phyloP scores from a whole-genome alignment of 179 eudicot species.

The Amaranthus tricolor region DNA sequence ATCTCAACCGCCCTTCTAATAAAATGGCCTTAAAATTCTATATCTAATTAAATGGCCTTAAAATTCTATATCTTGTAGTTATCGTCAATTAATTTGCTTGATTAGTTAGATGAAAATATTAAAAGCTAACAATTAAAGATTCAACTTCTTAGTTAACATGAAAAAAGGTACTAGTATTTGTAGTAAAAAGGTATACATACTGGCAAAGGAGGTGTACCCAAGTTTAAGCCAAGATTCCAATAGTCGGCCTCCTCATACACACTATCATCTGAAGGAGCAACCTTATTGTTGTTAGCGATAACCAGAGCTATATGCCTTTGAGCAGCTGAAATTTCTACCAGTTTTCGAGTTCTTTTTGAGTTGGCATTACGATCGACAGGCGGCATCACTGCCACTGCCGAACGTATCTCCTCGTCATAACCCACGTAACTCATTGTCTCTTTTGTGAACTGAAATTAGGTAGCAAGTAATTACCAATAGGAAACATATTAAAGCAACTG shows the following conservation, averaged over 20 bases:
- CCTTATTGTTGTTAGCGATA: neutral
- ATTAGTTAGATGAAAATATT: no score
- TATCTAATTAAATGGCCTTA: no score
- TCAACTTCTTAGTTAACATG: neutral
- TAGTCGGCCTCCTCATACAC: neutral
- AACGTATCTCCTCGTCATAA: neutral
- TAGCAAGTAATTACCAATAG: no score
- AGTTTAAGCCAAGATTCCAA: neutral
- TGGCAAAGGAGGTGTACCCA: neutral
- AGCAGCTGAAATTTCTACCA: neutral
- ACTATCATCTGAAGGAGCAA: neutral
- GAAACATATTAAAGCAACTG: no score
- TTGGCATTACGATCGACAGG: neutral
- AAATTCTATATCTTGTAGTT: no score
- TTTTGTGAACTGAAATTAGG: no score
- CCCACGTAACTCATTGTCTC: neutral
- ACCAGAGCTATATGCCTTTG: constrained; percentile 8
- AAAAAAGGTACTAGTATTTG: neutral
- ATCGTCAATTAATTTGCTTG: no score
- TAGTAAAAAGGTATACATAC: neutral
- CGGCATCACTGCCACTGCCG: neutral
- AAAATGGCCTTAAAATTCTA: no score
- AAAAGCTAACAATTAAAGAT: no score
- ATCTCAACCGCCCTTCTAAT: no score
- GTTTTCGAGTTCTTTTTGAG: neutral